Evolutionary conservation across 305 asterid species (phyloP).

Genomic region (Fraxinus dipetala): DNA sequence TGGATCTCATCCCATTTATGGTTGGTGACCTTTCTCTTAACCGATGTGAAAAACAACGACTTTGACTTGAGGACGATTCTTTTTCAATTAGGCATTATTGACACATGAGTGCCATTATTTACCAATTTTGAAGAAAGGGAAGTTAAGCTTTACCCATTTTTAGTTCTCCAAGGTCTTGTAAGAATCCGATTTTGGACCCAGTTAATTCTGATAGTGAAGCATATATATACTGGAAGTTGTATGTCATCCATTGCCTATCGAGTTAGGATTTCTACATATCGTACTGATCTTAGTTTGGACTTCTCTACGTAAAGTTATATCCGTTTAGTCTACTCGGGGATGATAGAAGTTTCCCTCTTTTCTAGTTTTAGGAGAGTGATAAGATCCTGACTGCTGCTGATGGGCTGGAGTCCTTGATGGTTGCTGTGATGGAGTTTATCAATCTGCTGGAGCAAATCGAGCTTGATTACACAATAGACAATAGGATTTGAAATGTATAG

Average conservation of each 20-base stretch:
- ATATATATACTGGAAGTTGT: not conserved
- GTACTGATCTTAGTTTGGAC: not conserved
- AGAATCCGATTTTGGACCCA: not conserved
- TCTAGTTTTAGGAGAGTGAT: not conserved
- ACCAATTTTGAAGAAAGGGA: not conserved
- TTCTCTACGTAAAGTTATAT: not conserved
- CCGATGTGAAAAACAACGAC: not conserved
- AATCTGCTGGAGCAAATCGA: not conserved
- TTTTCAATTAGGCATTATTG: not conserved
- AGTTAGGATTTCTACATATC: not conserved
- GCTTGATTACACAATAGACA: not conserved
- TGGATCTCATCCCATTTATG: not conserved
- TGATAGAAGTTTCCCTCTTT: not conserved
- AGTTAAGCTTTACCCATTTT: not conserved
- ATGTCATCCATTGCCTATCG: not conserved
- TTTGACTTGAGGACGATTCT: not conserved
- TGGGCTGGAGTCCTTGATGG: not conserved
- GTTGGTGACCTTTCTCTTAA: not conserved
- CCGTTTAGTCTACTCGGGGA: not conserved
- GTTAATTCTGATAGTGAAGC: not conserved
- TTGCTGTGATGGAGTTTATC: not conserved
- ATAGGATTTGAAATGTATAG: not conserved
- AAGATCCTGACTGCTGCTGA: not conserved
- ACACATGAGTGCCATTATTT: not conserved
- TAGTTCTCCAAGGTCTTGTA: not conserved